Evolutionary conservation across 2,329 filamentous ascomycete genomes (phyloP).

Genomic region (Aspergillus sp.): DNA sequence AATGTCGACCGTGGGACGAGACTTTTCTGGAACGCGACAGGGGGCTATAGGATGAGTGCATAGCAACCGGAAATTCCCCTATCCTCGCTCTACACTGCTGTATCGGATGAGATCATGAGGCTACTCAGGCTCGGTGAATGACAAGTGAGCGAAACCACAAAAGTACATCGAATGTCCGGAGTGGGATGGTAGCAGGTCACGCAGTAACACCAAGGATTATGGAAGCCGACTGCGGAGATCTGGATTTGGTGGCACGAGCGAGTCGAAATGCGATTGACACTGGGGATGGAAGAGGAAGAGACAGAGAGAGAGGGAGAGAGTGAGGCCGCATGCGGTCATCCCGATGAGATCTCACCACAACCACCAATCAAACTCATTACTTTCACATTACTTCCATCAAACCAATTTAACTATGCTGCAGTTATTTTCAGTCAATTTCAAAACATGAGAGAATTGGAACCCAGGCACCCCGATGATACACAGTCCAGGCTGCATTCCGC

Average conservation of each 20-base stretch:
- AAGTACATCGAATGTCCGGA: slow-evolving; percentile 1
- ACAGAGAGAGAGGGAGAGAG: neutral
- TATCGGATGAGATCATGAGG: neutral
- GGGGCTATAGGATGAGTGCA: neutral
- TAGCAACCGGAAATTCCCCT: neutral
- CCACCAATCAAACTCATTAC: too few species aligned
- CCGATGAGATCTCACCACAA: neutral
- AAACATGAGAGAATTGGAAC: too few species aligned
- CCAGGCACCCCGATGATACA: too few species aligned
- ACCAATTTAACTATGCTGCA: too few species aligned
- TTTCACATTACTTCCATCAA: too few species aligned
- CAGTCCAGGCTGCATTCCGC: too few species aligned
- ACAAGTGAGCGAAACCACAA: neutral
- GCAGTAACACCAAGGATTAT: neutral
- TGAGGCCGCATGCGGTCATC: neutral
- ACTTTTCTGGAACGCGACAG: too few species aligned
- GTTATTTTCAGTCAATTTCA: too few species aligned
- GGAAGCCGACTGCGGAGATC: neutral
- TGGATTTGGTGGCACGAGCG: neutral
- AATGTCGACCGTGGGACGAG: too few species aligned
- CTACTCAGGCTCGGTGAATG: neutral
- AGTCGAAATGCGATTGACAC: neutral
- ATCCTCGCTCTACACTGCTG: neutral
- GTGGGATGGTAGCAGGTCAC: neutral
- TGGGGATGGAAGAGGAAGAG: neutral